Evolutionary conservation across 2,329 filamentous ascomycete genomes (phyloP).

Genomic region (Pseudocercospora musae): DNA sequence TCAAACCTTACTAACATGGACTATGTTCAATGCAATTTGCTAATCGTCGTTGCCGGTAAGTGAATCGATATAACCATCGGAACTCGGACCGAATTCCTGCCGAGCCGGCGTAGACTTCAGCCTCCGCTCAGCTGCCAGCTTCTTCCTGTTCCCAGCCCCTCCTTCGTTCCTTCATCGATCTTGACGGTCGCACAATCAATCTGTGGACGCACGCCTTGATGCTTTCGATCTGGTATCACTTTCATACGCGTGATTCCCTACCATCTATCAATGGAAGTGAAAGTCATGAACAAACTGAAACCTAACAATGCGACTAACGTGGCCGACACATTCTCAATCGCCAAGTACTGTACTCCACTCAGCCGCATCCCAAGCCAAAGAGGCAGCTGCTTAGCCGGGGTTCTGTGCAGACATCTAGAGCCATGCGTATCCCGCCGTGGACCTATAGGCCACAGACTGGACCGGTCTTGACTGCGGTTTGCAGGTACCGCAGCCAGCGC

Average conservation of each 20-base stretch:
- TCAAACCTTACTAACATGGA: too few species aligned
- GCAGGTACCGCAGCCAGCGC: neutral
- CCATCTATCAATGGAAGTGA: too few species aligned
- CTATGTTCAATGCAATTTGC: too few species aligned
- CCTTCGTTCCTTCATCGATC: too few species aligned
- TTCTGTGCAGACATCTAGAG: neutral
- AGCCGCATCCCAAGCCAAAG: neutral
- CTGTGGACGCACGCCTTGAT: too few species aligned
- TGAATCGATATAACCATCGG: neutral
- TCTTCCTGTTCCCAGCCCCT: neutral
- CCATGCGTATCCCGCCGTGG: neutral
- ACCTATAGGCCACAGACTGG: neutral
- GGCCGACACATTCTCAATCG: neutral
- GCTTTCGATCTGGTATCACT: too few species aligned
- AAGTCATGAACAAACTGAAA: too few species aligned
- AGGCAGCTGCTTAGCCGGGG: neutral
- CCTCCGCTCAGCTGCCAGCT: neutral
- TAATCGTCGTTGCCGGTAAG: too few species aligned
- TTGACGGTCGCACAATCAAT: too few species aligned
- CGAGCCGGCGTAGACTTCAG: neutral
- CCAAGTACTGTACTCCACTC: neutral
- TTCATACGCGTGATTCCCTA: too few species aligned
- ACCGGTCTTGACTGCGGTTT: neutral
- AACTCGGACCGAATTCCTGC: neutral
- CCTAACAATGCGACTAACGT: too few species aligned